Conservation (phyloP, 345 rosid species). For the Tarenaya hassleriana region DNA sequence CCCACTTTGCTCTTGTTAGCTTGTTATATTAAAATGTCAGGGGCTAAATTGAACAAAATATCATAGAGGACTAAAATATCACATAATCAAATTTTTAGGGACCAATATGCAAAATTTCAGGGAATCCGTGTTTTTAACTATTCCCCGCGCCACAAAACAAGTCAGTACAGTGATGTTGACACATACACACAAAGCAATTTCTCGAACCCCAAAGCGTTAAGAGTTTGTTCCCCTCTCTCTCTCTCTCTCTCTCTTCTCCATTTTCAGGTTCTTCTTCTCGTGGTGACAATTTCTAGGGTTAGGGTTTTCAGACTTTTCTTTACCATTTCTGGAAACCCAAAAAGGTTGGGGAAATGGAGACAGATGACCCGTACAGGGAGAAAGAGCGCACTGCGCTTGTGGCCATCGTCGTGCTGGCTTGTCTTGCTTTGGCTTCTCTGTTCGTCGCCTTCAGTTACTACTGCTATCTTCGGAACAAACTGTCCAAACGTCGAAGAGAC, state of each 20-base stretch:
- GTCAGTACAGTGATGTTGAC: conserved; percentile 22
- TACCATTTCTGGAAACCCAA: conserved; percentile 18
- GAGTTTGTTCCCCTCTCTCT: conserved; percentile 16
- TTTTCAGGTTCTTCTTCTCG: conserved; percentile 8
- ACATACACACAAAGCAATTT: conserved; percentile 17
- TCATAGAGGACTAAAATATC: too few relatives aligned
- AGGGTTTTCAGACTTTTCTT: conserved; percentile 21
- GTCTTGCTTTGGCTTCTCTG: conserved; percentile 61
- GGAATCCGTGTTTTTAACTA: conserved; percentile 13
- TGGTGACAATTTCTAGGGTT: conserved; percentile 29
- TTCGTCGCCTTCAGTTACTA: conserved; percentile 86
- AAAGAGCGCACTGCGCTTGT: conserved; percentile 60
- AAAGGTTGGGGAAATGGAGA: conserved; percentile 22
- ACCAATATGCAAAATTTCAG: not conserved
- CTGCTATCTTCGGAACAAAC: conserved; percentile 83
- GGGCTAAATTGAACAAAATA: conserved; percentile 6
- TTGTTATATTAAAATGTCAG: too few relatives aligned
- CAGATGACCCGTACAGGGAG: conserved; percentile 40
- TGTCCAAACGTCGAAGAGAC: conserved; percentile 49
- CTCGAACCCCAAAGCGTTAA: conserved; percentile 16
- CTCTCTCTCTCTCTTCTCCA: conserved; percentile 10
- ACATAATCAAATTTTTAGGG: not conserved
- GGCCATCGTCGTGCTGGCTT: conserved; percentile 71
- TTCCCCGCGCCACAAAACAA: conserved; percentile 32
- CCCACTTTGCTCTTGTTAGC: too few relatives aligned